Evolutionary conservation across 225 moss, liverwort and hornwort genomes (phyloP), one percentile per base, ranked within the genome.

Genomic region (Lunularia cruciata): DNA sequence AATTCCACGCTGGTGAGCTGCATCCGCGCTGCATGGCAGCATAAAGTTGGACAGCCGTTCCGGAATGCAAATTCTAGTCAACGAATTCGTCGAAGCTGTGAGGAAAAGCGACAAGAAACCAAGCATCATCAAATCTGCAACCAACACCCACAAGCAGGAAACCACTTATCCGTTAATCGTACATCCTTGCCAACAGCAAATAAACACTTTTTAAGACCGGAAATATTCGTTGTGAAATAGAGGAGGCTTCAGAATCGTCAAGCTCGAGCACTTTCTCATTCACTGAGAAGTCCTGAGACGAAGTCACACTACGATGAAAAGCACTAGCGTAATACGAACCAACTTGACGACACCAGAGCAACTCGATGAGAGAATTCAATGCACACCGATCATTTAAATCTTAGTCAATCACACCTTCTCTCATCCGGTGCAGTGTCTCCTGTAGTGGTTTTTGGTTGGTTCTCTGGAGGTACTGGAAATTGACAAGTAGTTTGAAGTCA

Each of bases 101-200:
- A 93, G 83, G 33, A 86, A 68, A 45, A 93, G 72, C 27, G 90
- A 93, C 66, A 93, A 77, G 72, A 93, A 93, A 7, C 92, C 88
- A 47, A 90, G 72, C 82, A 90, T 67, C 90, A 90, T 93, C 59
- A 90, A 75, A 79, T 93, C 90, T 93, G 85, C 80, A 69, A 48
- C 4, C 58, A 60, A 15, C 25, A 46, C 57, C 13, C 43, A 43
- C 43, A 16, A 43, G 43, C 16, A 43, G 1, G 0, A 43, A 43
- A 43, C 43, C 3, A 3, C 16, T 16, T 43, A 16, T 43, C 43
- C 43, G n/a, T n/a, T n/a, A n/a, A n/a, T n/a, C n/a, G n/a, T n/a
- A n/a, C n/a, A n/a, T n/a, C n/a, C n/a, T n/a, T n/a, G n/a, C n/a
- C n/a, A n/a, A n/a, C n/a, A n/a, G n/a, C n/a, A n/a, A n/a, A n/a